phyloP scores from a whole-genome alignment of 306 rosid genomes.

The Corylus americana region DNA sequence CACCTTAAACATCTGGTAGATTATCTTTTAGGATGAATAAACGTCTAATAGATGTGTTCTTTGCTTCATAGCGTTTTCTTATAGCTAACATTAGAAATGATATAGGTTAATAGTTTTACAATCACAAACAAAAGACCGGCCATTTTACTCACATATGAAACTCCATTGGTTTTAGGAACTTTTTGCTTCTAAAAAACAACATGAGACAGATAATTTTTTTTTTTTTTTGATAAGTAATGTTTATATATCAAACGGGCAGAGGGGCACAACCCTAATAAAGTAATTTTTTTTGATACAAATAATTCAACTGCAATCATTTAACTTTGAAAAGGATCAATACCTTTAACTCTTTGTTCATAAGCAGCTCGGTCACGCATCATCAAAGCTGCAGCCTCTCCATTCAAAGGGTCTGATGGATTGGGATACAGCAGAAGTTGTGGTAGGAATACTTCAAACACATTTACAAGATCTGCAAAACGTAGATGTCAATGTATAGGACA shows the following conservation, averaged over 20 bases:
- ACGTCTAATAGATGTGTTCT: background rate
- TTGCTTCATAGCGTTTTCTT: background rate
- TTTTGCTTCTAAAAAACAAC: background rate
- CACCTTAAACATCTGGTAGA: background rate
- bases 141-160: background rate
- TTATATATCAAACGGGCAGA: no score
- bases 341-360: slow-evolving; percentile 59
- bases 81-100: background rate
- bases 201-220: background rate
- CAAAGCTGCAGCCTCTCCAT: slow-evolving; percentile 62
- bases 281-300: background rate
- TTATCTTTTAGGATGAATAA: background rate
- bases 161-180: background rate
- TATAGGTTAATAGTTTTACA: background rate
- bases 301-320: background rate
- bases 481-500: slow-evolving; percentile 21
- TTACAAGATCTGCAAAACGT: slow-evolving; percentile 53
- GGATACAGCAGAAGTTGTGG: slow-evolving; percentile 66
- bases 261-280: no score
- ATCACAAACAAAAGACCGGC: background rate
- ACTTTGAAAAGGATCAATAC: slow-evolving; percentile 27
- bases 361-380: slow-evolving; percentile 51
- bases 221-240: no score
- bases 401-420: slow-evolving; percentile 60
- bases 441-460: slow-evolving; percentile 59